Evolutionary conservation across 495 filamentous ascomycete genomes (phyloP).

Genomic region (Talaromyces ruber): DNA sequence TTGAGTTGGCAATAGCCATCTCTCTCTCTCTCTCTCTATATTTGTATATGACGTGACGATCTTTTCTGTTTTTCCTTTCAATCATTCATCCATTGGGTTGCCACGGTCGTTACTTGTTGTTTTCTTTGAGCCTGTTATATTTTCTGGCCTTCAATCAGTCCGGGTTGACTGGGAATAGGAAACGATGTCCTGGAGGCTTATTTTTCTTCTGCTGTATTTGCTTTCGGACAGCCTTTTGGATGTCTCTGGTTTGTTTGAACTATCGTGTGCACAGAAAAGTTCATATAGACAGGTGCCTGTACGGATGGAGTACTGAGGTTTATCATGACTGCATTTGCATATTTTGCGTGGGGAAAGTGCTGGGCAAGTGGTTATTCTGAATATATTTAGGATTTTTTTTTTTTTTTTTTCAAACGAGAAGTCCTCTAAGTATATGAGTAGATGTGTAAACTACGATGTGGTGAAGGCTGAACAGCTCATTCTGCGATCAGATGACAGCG

Average conservation of each 20-base stretch:
- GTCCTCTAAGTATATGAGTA: background rate
- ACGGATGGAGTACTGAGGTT: slow-evolving; percentile 3
- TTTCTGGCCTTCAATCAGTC: background rate
- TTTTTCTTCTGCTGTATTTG: background rate
- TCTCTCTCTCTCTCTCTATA: background rate
- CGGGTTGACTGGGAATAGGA: background rate
- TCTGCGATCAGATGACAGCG: background rate
- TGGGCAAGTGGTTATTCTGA: background rate
- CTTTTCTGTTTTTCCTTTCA: background rate
- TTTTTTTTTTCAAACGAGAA: background rate
- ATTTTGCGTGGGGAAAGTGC: background rate
- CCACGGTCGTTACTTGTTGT: background rate
- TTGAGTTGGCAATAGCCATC: background rate
- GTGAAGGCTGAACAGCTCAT: background rate
- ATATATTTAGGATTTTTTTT: background rate
- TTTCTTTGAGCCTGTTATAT: background rate
- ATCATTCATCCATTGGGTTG: background rate
- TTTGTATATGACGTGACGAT: slow-evolving; percentile 7
- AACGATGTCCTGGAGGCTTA: slow-evolving; percentile 1
- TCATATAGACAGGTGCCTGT: slow-evolving; percentile 6
- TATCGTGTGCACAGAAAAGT: background rate
- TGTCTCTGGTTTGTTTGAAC: slow-evolving; percentile 2
- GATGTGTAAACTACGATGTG: background rate
- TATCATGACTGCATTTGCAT: slow-evolving; percentile 4
- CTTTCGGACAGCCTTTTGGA: background rate